These are phyloP conservation scores for slime mould (Dictyostelium discoideum) DNA, from an alignment of 78 protist genomes.

Conservation along the genomic window DNA sequence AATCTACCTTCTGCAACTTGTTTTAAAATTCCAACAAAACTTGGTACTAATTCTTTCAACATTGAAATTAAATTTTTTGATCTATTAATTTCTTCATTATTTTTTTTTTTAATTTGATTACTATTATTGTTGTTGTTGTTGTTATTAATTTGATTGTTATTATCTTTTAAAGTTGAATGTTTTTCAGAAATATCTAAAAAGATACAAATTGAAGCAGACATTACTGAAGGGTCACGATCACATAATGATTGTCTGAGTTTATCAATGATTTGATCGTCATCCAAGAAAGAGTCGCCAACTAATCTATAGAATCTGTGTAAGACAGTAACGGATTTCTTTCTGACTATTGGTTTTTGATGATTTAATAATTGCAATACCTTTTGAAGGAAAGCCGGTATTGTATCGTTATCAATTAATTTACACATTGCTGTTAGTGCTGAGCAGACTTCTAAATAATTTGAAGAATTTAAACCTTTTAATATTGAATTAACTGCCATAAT, in stretches of 20 bases:
- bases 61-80: not conserved
- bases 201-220: conserved; percentile 88
- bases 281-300: not conserved
- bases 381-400: conserved; percentile 63
- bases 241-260: conserved; percentile 66
- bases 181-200: conserved; percentile 50
- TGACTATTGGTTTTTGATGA: conserved; percentile 42
- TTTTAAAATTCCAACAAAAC: conserved; percentile 91
- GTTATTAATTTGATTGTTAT: not conserved
- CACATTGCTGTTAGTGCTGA: conserved; percentile 76
- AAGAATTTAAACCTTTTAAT: conserved; percentile 34
- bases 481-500: conserved; percentile 79
- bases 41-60: conserved; percentile 84
- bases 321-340: conserved; percentile 73
- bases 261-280: conserved; percentile 9
- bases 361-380: conserved; percentile 9
- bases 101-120: not conserved
- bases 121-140: not conserved
- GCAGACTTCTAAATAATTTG: conserved; percentile 57
- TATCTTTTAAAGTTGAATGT: not conserved
- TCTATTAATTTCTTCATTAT: not conserved
- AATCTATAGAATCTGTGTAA: conserved; percentile 38
- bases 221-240: conserved; percentile 96
- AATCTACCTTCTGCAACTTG: conserved; percentile 94
- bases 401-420: conserved; percentile 29